Evolutionary conservation across 177 flowering plant species (phyloP).

Genomic region (Tripterygium wilfordii): DNA sequence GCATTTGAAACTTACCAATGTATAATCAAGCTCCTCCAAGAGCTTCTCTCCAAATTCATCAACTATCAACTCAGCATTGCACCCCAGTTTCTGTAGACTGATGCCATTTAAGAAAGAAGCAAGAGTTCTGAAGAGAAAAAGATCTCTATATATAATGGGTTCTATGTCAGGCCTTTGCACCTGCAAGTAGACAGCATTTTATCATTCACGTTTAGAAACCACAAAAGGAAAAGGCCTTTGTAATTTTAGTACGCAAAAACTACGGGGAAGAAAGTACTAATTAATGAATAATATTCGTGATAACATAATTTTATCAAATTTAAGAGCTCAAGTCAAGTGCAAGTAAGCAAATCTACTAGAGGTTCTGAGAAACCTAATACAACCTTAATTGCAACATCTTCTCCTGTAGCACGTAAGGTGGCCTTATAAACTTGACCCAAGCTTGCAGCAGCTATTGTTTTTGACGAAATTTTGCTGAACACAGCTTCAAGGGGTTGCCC

Average conservation of each 20-base stretch:
- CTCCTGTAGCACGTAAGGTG: slow-evolving; percentile 77
- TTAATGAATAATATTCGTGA: no score
- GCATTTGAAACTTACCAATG: slow-evolving; percentile 52
- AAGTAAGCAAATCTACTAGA: no score
- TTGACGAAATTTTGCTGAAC: slow-evolving; percentile 86
- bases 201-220: background rate
- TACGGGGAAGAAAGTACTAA: background rate
- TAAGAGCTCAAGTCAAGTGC: no score
- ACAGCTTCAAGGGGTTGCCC: slow-evolving; percentile 90
- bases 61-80: slow-evolving; percentile 98
- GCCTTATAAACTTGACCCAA: slow-evolving; percentile 98
- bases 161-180: slow-evolving; percentile 94
- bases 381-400: slow-evolving; percentile 99
- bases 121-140: slow-evolving; percentile 88
- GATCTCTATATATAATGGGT: slow-evolving; percentile 94
- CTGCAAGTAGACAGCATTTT: slow-evolving; percentile 28
- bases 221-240: background rate
- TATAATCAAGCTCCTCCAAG: slow-evolving; percentile 97
- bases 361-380: slow-evolving; percentile 8
- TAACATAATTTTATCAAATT: no score
- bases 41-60: slow-evolving; percentile 99
- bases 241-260: background rate
- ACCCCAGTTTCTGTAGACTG: slow-evolving; percentile 91
- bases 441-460: slow-evolving; percentile 97
- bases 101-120: slow-evolving; percentile 96